Base-by-base conservation (phyloP, 2,329 filamentous ascomycete genomes). In the Raffaelea albimanens region DNA sequence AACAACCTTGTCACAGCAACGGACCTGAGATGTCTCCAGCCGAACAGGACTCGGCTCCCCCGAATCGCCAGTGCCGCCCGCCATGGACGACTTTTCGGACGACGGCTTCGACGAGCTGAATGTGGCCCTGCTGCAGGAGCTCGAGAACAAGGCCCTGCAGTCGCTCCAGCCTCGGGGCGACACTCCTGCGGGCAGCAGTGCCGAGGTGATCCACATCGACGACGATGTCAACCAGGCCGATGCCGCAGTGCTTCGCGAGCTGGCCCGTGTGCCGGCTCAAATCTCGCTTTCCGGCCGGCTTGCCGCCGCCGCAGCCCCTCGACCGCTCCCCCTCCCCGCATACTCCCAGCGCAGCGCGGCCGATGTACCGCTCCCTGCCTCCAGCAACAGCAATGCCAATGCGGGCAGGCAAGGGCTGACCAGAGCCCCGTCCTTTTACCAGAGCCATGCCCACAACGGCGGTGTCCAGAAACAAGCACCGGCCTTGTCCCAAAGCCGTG, bases 41-140 rank as follows among this genome's bases (percentile, higher is more conserved):
- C 45, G 45, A 47, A 43, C 43, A 34, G 14, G 29, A 22, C 8
- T 33, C 31, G 20, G 36, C 22, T 23, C 22, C 40, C 19, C 16
- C 33, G 29, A 38, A 43, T 41, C 23, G 46, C 22, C 34, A 25
- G n/a, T 20, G 43, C 13, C 25, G 25, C 25, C 25, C 7, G 52
- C 46, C 44, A 73, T 74, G 65, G 77, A 81, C 65, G 74, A 78
- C 52, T 83, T 80, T 59, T 77, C 72, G 50, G 80, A 83, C 59
- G 80, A 82, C 58, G 78, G 72, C 51, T 69, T 85, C 55, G 78
- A 84, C 60, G 69, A 74, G 38, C 65, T 84, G 39, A 75, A 79
- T 53, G 69, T 73, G 52, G 71, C 73, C 52, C 68, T 69, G 42
- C 65, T 84, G 3, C 70, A 78, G 55, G 78, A 82, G 58, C 74